phyloP scores from a whole-genome alignment of 352 stramenopile genomes.

The Globisporangium abappressorium region DNA sequence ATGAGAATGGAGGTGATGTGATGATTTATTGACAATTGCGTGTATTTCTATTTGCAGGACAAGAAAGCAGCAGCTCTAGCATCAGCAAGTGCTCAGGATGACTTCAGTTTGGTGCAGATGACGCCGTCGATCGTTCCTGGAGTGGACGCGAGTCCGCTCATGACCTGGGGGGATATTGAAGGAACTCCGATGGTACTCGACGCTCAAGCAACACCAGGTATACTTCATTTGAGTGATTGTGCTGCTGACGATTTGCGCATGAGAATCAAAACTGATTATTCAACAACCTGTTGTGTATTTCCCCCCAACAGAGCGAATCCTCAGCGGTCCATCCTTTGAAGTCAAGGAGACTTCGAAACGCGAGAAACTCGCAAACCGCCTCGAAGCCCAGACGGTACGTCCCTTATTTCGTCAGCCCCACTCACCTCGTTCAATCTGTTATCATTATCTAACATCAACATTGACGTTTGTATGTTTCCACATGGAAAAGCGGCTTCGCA shows the following conservation, averaged over 20 bases:
- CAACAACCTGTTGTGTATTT: too few species aligned
- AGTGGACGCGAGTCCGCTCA: constrained; percentile 69
- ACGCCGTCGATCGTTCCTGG: constrained; percentile 72
- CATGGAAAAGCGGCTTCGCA: constrained; percentile 23
- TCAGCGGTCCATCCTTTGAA: constrained; percentile 55
- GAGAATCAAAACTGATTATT: too few species aligned
- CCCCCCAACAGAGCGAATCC: constrained; percentile 35
- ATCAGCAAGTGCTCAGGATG: constrained; percentile 19
- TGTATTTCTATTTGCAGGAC: neutral
- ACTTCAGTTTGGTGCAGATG: constrained; percentile 68
- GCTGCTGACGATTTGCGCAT: too few species aligned
- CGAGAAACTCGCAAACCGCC: constrained; percentile 58
- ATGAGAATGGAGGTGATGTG: neutral
- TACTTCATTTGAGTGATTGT: neutral
- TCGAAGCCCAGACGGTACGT: constrained; percentile 61
- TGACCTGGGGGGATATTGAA: constrained; percentile 87
- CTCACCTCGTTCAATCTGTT: too few species aligned
- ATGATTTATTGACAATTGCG: neutral
- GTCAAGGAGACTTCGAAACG: constrained; percentile 57
- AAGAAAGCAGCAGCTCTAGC: constrained; percentile 5
- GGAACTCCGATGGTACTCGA: constrained; percentile 65
- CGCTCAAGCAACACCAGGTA: constrained; percentile 38
- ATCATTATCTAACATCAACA: neutral
- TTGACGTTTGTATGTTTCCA: constrained; percentile 1
- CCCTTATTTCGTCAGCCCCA: neutral